Percentiles rank a stretch among this genome's conserved stretches.
phyloP scores from a whole-genome alignment of 345 rosid species.

The Lagerstroemia speciosa region DNA sequence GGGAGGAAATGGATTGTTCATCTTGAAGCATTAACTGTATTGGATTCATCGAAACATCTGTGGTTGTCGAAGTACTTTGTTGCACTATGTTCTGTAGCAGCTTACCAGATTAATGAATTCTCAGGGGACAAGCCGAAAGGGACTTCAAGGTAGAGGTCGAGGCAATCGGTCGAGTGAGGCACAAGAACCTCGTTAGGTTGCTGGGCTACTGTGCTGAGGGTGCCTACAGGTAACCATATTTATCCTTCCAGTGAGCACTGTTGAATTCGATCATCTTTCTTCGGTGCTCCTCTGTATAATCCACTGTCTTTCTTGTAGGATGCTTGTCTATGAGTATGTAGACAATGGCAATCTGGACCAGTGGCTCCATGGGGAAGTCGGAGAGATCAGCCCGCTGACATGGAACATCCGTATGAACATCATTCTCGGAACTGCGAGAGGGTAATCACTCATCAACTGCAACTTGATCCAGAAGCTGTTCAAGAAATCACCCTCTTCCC shows the following conservation, averaged over 20 bases:
- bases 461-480: background rate
- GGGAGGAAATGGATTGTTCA: background rate
- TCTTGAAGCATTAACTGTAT: background rate
- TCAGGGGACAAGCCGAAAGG: slow-evolving; percentile 96
- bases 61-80: background rate
- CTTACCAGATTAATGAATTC: background rate
- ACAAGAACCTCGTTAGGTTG: slow-evolving; percentile 86
- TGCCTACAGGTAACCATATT: slow-evolving; percentile 58
- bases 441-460: slow-evolving; percentile 26
- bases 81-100: background rate
- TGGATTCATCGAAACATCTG: background rate
- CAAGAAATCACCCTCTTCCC: background rate
- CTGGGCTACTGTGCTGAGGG: slow-evolving; percentile 95
- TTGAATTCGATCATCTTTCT: slow-evolving; percentile 5
- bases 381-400: slow-evolving; percentile 69
- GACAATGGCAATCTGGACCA: slow-evolving; percentile 93
- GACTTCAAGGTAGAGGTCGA: slow-evolving; percentile 97
- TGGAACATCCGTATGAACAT: slow-evolving; percentile 91
- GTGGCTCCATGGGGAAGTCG: slow-evolving; percentile 95
- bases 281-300: background rate
- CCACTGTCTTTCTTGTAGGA: slow-evolving; percentile 27
- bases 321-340: slow-evolving; percentile 89
- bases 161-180: slow-evolving; percentile 84
- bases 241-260: slow-evolving; percentile 1
- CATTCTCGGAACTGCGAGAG: slow-evolving; percentile 86